phyloP scores from a whole-genome alignment of 495 filamentous ascomycete genomes.

The Podospora anserina region DNA sequence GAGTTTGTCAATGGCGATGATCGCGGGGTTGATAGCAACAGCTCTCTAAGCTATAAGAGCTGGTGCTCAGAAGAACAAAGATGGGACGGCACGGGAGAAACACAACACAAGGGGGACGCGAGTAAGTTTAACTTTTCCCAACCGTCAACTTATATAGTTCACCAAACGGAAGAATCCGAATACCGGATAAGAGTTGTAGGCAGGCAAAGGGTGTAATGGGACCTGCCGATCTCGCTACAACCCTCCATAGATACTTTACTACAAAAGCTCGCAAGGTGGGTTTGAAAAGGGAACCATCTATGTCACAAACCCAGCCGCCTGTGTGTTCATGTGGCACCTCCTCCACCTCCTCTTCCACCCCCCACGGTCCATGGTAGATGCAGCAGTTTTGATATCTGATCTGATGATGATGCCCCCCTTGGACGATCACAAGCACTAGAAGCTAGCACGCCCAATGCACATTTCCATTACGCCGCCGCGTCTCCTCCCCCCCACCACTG shows the following conservation, averaged over 20 bases:
- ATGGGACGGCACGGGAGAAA: background rate
- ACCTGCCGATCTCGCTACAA: conserved; percentile 6
- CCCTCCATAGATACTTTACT: background rate
- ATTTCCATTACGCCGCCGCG: background rate
- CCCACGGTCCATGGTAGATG: background rate
- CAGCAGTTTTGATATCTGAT: background rate
- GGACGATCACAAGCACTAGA: background rate
- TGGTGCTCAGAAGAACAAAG: background rate
- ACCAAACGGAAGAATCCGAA: background rate
- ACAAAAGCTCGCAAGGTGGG: background rate
- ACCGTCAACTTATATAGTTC: background rate
- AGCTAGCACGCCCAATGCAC: background rate
- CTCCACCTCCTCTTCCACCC: too few relatives aligned
- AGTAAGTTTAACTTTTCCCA: background rate
- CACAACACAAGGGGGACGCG: background rate
- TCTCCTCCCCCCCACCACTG: background rate
- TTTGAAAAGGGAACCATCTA: background rate
- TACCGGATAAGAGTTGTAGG: background rate
- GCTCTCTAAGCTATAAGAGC: background rate
- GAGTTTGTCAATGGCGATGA: background rate
- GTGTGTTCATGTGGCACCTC: too few relatives aligned
- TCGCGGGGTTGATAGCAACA: background rate
- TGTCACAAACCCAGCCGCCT: background rate
- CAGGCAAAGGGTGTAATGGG: background rate
- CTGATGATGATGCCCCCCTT: background rate